Base-by-base conservation (phyloP, 306 rosid species). In the Canavalia gladiata region DNA sequence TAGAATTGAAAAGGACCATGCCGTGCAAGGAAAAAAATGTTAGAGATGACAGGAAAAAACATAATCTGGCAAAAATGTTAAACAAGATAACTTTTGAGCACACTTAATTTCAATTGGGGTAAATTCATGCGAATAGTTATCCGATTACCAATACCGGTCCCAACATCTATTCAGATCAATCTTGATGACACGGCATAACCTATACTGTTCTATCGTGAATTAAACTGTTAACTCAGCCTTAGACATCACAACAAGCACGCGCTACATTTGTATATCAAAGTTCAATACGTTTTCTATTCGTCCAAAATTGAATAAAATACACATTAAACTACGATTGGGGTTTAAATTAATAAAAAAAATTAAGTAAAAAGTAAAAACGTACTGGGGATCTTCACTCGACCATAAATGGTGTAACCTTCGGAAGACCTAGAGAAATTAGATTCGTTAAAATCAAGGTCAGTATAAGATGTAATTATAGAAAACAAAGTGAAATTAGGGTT, bases 311-410 rank as follows among this genome's bases (percentile, higher is more conserved):
- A 78, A 67, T 3, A 49, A 10, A 51, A 52, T 9, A 43, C 71
- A 28, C 35, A 59, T 45, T 28, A 73, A 77, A 42, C 31, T 5
- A 74, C 7, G 8, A 60, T 74, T 18, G 46, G 50, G 41, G 35
- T 69, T 74, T 41, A 41, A 81, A 70, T 46, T 3, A 66, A 42
- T 3, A 33, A 67, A 50, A 54, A n/a, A 54, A 51, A 6, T 7
- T 5, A 52, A 65, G 43, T 58, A 29, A 9, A 57, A 68, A 4
- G 31, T 30, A 5, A 63, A 74, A 65, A 76, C 97, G 30, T 90
- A 96, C 99, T 65, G 1, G 88, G 92, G 78, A 96, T 92, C 92
- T 81, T 96, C 71, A 92, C 98, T 65, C 97, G 97, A 79, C 99
- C 98, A 69, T 84, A 88, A 66, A 96, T 92, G 12, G 94, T 81